These are phyloP conservation scores for Solanum pinnatisectum DNA, from an alignment of 257 asterid species.

Conservation along the genomic window DNA sequence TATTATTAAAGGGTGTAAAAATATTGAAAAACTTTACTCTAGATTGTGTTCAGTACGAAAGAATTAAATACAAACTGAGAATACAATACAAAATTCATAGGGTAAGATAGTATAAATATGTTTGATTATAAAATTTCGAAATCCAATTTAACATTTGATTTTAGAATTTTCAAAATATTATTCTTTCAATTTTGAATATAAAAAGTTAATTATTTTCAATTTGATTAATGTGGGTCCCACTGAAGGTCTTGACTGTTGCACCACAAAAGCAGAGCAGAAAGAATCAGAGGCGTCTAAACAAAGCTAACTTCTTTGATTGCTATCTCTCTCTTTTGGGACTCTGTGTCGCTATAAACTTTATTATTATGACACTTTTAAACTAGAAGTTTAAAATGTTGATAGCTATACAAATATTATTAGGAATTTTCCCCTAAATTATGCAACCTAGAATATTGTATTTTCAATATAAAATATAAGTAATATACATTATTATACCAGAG, in stretches of 20 bases:
- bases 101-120: too few relatives aligned
- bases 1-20: too few relatives aligned
- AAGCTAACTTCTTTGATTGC: neutral
- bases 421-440: neutral
- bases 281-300: neutral
- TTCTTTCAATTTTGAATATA: neutral
- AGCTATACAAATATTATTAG: neutral
- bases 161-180: neutral
- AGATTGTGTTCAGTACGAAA: neutral
- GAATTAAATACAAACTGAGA: neutral
- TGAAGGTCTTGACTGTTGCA: neutral
- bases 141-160: neutral
- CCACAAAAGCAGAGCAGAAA: neutral
- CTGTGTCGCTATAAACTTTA: neutral
- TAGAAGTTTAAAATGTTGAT: neutral
- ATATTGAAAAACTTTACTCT: neutral
- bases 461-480: neutral
- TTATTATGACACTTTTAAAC: too few relatives aligned
- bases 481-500: too few relatives aligned
- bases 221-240: neutral
- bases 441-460: neutral
- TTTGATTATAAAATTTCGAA: too few relatives aligned
- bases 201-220: neutral
- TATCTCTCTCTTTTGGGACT: neutral
- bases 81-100: too few relatives aligned